Conservation (phyloP, 2,329 filamentous ascomycete genomes). For the Aspergillus clavatus region DNA sequence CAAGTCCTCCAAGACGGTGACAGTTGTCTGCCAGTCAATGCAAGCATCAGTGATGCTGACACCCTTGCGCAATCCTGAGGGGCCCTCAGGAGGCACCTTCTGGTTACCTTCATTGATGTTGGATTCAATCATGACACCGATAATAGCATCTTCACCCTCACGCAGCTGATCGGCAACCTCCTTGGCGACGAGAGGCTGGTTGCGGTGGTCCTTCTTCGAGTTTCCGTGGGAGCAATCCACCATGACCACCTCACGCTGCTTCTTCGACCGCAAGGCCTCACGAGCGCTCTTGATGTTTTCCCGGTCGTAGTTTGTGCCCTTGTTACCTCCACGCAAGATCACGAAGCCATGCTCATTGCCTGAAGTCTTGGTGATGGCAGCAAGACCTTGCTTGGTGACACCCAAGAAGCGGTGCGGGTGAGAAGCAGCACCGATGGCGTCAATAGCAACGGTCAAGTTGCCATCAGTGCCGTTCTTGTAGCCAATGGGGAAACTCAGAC, state of each 20-base stretch:
- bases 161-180: slow-evolving; percentile 78
- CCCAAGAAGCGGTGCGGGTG: slow-evolving; percentile 88
- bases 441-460: slow-evolving; percentile 82
- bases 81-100: slow-evolving; percentile 81
- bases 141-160: slow-evolving; percentile 78
- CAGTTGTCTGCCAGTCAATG: slow-evolving; percentile 86
- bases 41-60: slow-evolving; percentile 95
- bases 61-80: slow-evolving; percentile 72
- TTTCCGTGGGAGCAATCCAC: slow-evolving; percentile 98
- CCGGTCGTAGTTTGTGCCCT: slow-evolving; percentile 89
- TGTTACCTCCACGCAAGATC: slow-evolving; percentile 85
- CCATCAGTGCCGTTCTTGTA: slow-evolving; percentile 99
- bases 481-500: slow-evolving; percentile 93
- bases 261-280: slow-evolving; percentile 74
- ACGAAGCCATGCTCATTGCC: slow-evolving; percentile 98
- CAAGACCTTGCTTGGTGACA: slow-evolving; percentile 94
- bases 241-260: slow-evolving; percentile 86
- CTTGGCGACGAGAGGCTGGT: slow-evolving; percentile 90
- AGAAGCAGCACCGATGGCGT: slow-evolving; percentile 75
- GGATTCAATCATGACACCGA: slow-evolving; percentile 98
- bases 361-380: slow-evolving; percentile 85
- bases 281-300: slow-evolving; percentile 75
- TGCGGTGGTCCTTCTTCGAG: slow-evolving; percentile 94
- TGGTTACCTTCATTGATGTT: slow-evolving; percentile 90
- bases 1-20: slow-evolving; percentile 75